Evolutionary conservation across 805 yeast genomes (phyloP), one percentile per base, ranked within the genome.

Genomic region (Kodamaea laetipori): DNA sequence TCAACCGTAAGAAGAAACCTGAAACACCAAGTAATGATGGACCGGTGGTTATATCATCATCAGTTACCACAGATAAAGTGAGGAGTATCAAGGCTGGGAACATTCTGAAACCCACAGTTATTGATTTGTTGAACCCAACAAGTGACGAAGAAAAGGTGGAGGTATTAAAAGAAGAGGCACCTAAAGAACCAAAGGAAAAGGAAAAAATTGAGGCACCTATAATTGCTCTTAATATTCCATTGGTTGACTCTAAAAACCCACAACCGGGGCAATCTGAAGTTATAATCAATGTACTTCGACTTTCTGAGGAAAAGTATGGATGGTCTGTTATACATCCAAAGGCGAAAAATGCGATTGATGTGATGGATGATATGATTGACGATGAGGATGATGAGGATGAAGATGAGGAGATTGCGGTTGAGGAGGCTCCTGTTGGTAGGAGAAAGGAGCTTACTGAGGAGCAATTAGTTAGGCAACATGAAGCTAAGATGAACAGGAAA

Each of bases 291-390:
- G 86, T 88, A 23, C 62, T 84, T 59, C 78, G 80, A 52, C 64
- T 85, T 42, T 86, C 92, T 4, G 95, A 88, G 56, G 89, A 85
- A 39, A 86, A 86, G 62, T 88, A 88, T 61, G 96, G 96, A 3
- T 87, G 84, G 78, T 79, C 79, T 25, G 76, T 69, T 1, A 68
- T 85, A 43, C 88, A 83, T 53, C 90, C 90, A 0, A 77, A 78
- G 46, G 80, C 85, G 4, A 71, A 79, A 41, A 76, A 78, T 19
- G 80, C 82, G 1, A 66, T 77, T 27, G 81, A 78, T 44, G 67
- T 74, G 21, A 59, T 78, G 66, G 77, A 70, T 48, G 77, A 76
- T 47, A 54, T 69, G 61, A 63, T 56, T 35, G 83, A 74, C 41
- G 84, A 77, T 42, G 80, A 75, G 21, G 64, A 61, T 5, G 74